Evolutionary conservation across 345 rosid species (phyloP), one percentile per base, ranked within the genome.

Genomic region (Eucalyptus rudis): DNA sequence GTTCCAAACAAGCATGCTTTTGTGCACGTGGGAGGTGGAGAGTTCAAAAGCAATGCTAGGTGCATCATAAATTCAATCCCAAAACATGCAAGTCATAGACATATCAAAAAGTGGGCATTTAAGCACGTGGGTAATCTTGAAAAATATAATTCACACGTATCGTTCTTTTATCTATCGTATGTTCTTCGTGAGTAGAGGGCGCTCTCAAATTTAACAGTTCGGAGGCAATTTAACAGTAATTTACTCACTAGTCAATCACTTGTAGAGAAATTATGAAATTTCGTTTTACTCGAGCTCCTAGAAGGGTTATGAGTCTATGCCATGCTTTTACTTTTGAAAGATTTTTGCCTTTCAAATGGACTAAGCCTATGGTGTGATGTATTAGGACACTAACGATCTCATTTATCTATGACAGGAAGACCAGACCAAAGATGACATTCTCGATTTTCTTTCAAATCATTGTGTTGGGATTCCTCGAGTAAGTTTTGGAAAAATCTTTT

Each of bases 351-450:
- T 64, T 64, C 40, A 64, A 64, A 14, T n/a, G 76, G 76, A 64
- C 5, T 4, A 5, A 64, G 40, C 76, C 40, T 15, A n/a, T n/a
- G 40, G 40, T 15, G 76, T 3, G 76, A 64, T n/a, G 76, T 9
- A n/a, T 1, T 71, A 71, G 27, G 45, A 76, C 7, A 25, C 15
- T 76, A 44, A 76, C 29, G 7, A 40, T 56, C 27, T 8, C 7
- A 8, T 13, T 49, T 87, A 10, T 36, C 13, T 11, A 56, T 86
- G 47, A 25, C 94, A 95, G 99, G 94, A 96, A 94, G 90, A 92
- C 71, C 89, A 95, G 99, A 92, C 99, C 97, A 6, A 96, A 95
- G 95, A 93, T 97, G 95, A 94, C 97, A 54, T 16, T 95, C 6
- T 59, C 95, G 8, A 66, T 95, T 88, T 95, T 95, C 94, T 88